Evolutionary conservation across 305 asterid species (phyloP).

Genomic region (Rubia peregrina): DNA sequence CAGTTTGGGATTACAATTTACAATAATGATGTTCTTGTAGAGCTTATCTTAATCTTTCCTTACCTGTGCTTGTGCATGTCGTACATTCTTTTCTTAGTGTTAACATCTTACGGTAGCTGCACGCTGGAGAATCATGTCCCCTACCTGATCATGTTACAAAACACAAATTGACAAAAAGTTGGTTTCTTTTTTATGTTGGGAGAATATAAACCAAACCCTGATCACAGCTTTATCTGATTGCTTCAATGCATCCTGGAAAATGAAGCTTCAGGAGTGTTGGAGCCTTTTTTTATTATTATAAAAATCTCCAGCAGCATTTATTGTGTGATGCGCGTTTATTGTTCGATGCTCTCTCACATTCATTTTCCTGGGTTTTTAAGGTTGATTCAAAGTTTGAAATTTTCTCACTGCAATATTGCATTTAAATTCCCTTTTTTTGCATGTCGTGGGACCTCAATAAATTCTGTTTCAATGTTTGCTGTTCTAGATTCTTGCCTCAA

Average conservation of each 20-base stretch:
- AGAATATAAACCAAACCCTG: neutral
- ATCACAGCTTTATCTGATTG: neutral
- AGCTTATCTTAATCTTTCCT: constrained; percentile 1
- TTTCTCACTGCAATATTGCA: neutral
- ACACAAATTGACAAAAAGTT: neutral
- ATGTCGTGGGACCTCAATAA: neutral
- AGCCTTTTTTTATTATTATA: neutral
- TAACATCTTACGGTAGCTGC: neutral
- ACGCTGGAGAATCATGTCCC: neutral
- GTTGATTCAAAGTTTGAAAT: neutral
- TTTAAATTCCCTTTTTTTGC: neutral
- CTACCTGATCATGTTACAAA: neutral
- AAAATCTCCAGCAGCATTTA: neutral
- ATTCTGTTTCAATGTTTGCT: neutral
- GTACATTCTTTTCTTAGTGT: neutral
- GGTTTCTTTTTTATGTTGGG: neutral
- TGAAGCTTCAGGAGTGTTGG: neutral
- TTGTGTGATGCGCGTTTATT: neutral
- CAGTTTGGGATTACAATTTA: neutral
- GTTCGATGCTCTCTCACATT: neutral
- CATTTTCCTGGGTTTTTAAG: neutral
- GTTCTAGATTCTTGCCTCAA: constrained; percentile 9
- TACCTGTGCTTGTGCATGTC: neutral
- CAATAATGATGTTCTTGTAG: neutral
- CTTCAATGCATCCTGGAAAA: neutral